These are phyloP conservation scores for Aspergillus nomiae DNA, from an alignment of 2,329 filamentous ascomycete genomes.

Conservation along the genomic window DNA sequence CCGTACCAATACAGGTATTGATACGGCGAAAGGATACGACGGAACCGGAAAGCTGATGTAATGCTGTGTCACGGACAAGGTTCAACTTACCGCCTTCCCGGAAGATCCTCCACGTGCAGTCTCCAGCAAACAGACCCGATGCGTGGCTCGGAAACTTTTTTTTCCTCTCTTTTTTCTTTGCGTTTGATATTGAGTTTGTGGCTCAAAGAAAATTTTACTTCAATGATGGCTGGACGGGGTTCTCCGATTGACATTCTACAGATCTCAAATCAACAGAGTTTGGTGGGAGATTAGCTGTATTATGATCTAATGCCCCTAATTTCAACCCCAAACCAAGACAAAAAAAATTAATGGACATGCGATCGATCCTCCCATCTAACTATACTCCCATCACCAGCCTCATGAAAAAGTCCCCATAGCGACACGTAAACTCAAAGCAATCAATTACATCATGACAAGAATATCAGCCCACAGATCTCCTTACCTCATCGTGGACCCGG, in stretches of 20 bases:
- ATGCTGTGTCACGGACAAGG: constrained; percentile 7
- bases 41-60: not conserved
- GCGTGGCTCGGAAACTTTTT: constrained; percentile 5
- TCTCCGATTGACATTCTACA: not conserved
- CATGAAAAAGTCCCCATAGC: not conserved
- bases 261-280: not conserved
- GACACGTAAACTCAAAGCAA: not conserved
- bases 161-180: not conserved
- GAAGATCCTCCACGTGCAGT: constrained; percentile 24
- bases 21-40: not conserved
- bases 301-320: not conserved
- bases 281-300: not conserved
- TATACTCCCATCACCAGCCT: not conserved
- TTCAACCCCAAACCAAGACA: not conserved
- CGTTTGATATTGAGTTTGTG: not conserved
- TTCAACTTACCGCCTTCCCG: constrained; percentile 21
- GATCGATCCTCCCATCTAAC: not conserved
- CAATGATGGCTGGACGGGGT: not conserved
- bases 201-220: not conserved
- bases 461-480: constrained; percentile 2
- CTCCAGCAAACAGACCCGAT: constrained; percentile 1
- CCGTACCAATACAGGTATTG: not conserved
- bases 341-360: not conserved
- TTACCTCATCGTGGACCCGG: not conserved
- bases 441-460: constrained; percentile 1